A percentile compares a stretch with the other conserved stretches of the same genome.
Evolutionary conservation across 2,329 filamentous ascomycete genomes (phyloP).

Genomic region (Pleochaeta shiraiana): DNA sequence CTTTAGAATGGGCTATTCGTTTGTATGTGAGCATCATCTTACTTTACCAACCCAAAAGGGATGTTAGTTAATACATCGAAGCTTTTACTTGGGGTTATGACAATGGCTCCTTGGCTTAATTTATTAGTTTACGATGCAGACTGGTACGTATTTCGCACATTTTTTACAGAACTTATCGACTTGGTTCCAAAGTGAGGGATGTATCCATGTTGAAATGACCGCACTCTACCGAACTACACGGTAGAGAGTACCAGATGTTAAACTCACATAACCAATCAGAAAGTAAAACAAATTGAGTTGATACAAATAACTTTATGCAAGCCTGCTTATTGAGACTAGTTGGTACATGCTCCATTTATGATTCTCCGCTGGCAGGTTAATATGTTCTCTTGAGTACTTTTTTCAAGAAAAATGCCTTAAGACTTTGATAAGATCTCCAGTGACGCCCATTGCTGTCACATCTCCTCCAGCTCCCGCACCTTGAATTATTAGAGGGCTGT

Average conservation of each 20-base stretch:
- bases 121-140: constrained; percentile 40
- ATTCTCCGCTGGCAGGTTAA: too few relatives aligned
- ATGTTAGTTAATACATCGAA: constrained; percentile 18
- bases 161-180: constrained; percentile 33
- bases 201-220: constrained; percentile 14
- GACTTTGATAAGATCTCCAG: constrained; percentile 81
- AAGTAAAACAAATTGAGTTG: constrained; percentile 18
- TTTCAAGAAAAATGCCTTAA: constrained; percentile 30
- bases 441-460: constrained; percentile 95
- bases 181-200: constrained; percentile 38
- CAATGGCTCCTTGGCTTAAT: constrained; percentile 38
- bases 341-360: not conserved
- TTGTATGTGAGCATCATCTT: constrained; percentile 30
- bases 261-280: constrained; percentile 28
- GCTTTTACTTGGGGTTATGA: constrained; percentile 36
- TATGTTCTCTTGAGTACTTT: not conserved
- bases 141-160: constrained; percentile 37
- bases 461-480: constrained; percentile 87
- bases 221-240: not conserved
- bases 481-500: constrained; percentile 81
- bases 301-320: not conserved
- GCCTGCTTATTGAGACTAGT: not conserved
- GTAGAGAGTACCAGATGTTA: not conserved
- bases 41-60: not conserved
- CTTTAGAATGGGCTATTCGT: constrained; percentile 40